A percentile compares a stretch with the other conserved stretches of the same genome.
phyloP scores from a whole-genome alignment of 23 red algal genomes.

The Gracilaria domingensis region DNA sequence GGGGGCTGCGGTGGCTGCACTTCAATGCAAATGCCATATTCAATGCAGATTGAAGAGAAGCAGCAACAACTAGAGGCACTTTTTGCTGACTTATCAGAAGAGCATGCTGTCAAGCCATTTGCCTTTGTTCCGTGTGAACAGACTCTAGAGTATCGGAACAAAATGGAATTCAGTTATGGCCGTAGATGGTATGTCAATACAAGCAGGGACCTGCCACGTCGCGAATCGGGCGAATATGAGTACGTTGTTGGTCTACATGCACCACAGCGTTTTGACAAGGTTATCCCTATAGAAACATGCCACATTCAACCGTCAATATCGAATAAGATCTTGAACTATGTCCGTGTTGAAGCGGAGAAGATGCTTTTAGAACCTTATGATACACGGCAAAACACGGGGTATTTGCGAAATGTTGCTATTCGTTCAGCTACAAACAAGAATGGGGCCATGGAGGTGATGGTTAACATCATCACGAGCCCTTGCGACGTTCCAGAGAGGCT shows the following conservation, averaged over 20 bases:
- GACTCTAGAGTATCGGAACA: slow-evolving; percentile 87
- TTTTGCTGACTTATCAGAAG: slow-evolving; percentile 39
- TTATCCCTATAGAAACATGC: slow-evolving; percentile 84
- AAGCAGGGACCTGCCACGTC: not conserved
- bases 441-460: slow-evolving; percentile 83
- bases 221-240: slow-evolving; percentile 28
- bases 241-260: slow-evolving; percentile 93
- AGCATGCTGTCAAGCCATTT: slow-evolving; percentile 23
- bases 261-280: slow-evolving; percentile 89
- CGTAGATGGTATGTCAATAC: slow-evolving; percentile 64
- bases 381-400: slow-evolving; percentile 61
- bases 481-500: slow-evolving; percentile 75
- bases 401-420: slow-evolving; percentile 91
- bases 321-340: slow-evolving; percentile 81
- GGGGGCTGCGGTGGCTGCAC: slow-evolving; percentile 94
- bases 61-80: slow-evolving; percentile 61
- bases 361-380: slow-evolving; percentile 82
- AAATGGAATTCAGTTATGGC: slow-evolving; percentile 99
- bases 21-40: slow-evolving; percentile 84
- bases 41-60: slow-evolving; percentile 81
- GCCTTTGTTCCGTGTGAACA: slow-evolving; percentile 45
- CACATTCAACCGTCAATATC: slow-evolving; percentile 63
- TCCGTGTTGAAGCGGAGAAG: slow-evolving; percentile 44
- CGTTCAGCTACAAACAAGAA: slow-evolving; percentile 73
- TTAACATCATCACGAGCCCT: slow-evolving; percentile 91